Percentiles rank a stretch among this genome's conserved stretches.
Conservation (phyloP, 306 rosid species). For the Nissolia schottii region DNA sequence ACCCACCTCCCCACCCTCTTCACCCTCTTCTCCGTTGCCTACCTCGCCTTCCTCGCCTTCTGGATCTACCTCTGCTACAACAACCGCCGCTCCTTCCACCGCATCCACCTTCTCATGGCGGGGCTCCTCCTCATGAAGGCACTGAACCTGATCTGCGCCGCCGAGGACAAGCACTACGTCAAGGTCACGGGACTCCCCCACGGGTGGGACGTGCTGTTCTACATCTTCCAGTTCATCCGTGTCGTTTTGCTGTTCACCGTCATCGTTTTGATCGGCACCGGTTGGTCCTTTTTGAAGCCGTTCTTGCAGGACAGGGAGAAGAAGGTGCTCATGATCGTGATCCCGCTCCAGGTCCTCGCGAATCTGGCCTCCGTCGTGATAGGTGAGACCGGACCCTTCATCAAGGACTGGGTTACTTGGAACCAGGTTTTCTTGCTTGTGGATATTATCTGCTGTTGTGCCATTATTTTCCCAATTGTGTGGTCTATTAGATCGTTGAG, state of each 20-base stretch:
- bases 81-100: slow-evolving; percentile 56
- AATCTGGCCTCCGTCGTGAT: slow-evolving; percentile 83
- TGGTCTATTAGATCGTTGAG: slow-evolving; percentile 87
- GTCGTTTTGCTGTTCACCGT: slow-evolving; percentile 75
- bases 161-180: slow-evolving; percentile 81
- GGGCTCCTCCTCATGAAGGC: slow-evolving; percentile 65
- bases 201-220: slow-evolving; percentile 92
- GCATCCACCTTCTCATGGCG: slow-evolving; percentile 78
- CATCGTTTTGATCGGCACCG: slow-evolving; percentile 84
- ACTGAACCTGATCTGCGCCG: slow-evolving; percentile 74
- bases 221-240: slow-evolving; percentile 83
- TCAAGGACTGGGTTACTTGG: slow-evolving; percentile 96
- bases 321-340: slow-evolving; percentile 92
- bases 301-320: slow-evolving; percentile 89
- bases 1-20: slow-evolving; percentile 71
- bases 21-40: slow-evolving; percentile 49
- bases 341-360: slow-evolving; percentile 90
- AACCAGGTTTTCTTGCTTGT: slow-evolving; percentile 87
- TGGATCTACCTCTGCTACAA: slow-evolving; percentile 53
- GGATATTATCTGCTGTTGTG: slow-evolving; percentile 88
- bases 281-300: slow-evolving; percentile 87
- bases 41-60: slow-evolving; percentile 48
- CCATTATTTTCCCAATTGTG: slow-evolving; percentile 86
- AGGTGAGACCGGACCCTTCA: slow-evolving; percentile 90
- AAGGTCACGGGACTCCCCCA: slow-evolving; percentile 85